Percentiles rank a stretch among this genome's conserved stretches.
phyloP scores from a whole-genome alignment of 2,329 filamentous ascomycete species.

The Drechslerella dactyloides region DNA sequence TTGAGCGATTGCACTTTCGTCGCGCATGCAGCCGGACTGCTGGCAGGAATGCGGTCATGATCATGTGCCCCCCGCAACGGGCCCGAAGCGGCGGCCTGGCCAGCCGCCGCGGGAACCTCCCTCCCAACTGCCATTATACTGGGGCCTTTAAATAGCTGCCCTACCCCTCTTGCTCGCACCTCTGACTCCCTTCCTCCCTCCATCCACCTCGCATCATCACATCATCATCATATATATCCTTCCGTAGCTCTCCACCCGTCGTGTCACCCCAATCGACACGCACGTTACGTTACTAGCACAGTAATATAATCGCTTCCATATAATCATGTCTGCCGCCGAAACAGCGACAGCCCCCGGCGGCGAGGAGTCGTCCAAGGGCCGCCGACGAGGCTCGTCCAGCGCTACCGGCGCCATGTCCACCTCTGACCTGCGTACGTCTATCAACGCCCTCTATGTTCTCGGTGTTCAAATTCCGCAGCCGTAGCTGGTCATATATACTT shows the following conservation, averaged over 20 bases:
- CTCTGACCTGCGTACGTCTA: constrained; percentile 26
- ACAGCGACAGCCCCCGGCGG: neutral
- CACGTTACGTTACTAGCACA: too few relatives aligned
- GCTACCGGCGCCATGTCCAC: constrained; percentile 29
- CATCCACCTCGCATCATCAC: constrained; percentile 9
- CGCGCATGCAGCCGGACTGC: too few relatives aligned
- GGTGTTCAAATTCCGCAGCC: too few relatives aligned
- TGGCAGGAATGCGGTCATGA: too few relatives aligned
- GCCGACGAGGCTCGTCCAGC: constrained; percentile 26
- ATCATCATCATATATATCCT: neutral
- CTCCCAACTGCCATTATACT: neutral
- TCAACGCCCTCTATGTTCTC: neutral
- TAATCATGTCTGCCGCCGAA: neutral
- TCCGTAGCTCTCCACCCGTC: too few relatives aligned
- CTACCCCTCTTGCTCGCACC: constrained; percentile 45
- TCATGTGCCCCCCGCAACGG: too few relatives aligned
- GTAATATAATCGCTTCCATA: neutral
- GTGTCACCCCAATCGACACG: neutral
- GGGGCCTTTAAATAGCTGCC: constrained; percentile 50
- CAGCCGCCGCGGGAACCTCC: neutral
- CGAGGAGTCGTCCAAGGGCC: constrained; percentile 8
- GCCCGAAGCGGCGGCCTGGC: neutral
- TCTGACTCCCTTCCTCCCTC: neutral
- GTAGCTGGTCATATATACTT: too few relatives aligned
- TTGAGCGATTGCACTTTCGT: too few relatives aligned